A percentile compares a stretch with the other conserved stretches of the same genome.
These are phyloP conservation scores for Trapa incisa DNA, from an alignment of 345 rosid species.

Conservation along the genomic window DNA sequence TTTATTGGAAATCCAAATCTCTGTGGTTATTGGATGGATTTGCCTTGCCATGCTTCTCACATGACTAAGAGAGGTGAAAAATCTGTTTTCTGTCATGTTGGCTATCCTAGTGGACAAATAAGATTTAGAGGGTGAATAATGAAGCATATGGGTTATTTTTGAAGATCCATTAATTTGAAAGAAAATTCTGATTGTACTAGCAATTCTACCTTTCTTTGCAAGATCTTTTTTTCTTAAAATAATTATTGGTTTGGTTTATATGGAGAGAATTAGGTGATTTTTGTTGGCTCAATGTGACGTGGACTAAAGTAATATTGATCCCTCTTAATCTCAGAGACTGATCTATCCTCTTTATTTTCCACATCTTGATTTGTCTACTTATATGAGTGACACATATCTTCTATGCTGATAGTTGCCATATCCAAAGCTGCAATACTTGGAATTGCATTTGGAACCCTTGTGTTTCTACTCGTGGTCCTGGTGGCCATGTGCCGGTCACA, in stretches of 20 bases:
- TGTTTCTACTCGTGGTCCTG: conserved; percentile 75
- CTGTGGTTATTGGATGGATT: conserved; percentile 68
- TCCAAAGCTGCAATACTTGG: conserved; percentile 91
- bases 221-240: too few relatives aligned
- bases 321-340: not conserved
- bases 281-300: too few relatives aligned
- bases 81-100: not conserved
- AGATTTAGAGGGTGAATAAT: not conserved
- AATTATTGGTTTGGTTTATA: too few relatives aligned
- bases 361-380: not conserved
- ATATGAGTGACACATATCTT: not conserved
- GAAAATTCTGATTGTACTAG: too few relatives aligned
- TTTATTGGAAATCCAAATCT: conserved; percentile 73
- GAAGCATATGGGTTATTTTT: too few relatives aligned
- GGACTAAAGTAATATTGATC: not conserved
- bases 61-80: conserved; percentile 53
- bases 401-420: conserved; percentile 38
- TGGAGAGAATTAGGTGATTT: too few relatives aligned
- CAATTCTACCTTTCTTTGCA: too few relatives aligned
- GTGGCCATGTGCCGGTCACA: conserved; percentile 70
- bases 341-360: not conserved
- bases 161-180: too few relatives aligned
- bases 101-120: not conserved
- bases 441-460: conserved; percentile 79
- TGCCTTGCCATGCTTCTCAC: conserved; percentile 48